Evolutionary conservation across 257 asterid genomes (phyloP).

Genomic region (Solanum clarkiae): DNA sequence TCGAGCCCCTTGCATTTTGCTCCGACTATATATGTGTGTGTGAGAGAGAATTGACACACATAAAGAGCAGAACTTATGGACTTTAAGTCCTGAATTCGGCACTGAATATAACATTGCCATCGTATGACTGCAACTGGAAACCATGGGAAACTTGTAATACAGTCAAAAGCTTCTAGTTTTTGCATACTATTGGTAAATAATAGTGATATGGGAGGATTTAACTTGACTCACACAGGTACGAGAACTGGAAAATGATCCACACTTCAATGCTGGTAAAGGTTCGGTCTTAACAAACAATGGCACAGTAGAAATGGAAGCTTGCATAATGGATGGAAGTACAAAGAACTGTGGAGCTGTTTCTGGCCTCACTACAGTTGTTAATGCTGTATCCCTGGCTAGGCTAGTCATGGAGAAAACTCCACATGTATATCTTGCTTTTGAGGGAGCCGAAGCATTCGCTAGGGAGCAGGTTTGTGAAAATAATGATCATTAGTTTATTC

Average conservation of each 20-base stretch:
- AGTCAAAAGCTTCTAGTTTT: background rate
- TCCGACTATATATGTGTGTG: too few species aligned
- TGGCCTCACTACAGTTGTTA: constrained; percentile 71
- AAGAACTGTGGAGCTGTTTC: constrained; percentile 89
- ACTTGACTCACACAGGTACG: constrained; percentile 38
- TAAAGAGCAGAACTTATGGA: too few species aligned
- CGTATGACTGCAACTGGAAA: too few species aligned
- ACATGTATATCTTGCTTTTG: constrained; percentile 78
- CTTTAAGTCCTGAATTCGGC: background rate
- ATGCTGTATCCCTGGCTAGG: constrained; percentile 70
- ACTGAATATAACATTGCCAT: too few species aligned
- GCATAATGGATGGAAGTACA: constrained; percentile 78
- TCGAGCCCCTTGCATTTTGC: too few species aligned
- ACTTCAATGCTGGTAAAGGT: constrained; percentile 87
- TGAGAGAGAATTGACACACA: too few species aligned
- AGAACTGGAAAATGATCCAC: constrained; percentile 60
- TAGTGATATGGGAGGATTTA: background rate
- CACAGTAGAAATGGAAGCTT: constrained; percentile 95
- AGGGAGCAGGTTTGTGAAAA: constrained; percentile 52
- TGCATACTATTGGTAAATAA: background rate
- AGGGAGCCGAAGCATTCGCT: constrained; percentile 89
- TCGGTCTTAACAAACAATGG: constrained; percentile 72
- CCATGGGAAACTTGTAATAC: background rate
- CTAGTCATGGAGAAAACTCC: constrained; percentile 97
- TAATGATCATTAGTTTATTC: background rate